These are phyloP conservation scores for Murraya koenigii DNA, from an alignment of 345 rosid species.

Conservation along the genomic window DNA sequence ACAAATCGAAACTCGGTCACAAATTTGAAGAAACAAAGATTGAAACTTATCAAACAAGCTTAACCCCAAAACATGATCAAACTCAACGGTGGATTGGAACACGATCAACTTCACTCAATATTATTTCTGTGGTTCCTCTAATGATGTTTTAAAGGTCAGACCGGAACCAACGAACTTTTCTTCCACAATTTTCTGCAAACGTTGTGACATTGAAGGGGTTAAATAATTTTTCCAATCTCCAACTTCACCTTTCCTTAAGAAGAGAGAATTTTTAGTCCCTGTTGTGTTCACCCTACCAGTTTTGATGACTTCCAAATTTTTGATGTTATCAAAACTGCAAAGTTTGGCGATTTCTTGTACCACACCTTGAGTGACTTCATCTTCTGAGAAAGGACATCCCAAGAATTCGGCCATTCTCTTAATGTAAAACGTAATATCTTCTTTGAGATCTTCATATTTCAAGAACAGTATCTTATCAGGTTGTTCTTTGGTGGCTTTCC, in stretches of 20 bases:
- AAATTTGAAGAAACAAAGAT: too few species aligned
- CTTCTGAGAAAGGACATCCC: conserved; percentile 21
- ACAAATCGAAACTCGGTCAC: too few species aligned
- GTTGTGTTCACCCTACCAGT: conserved; percentile 25
- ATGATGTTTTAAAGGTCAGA: not conserved
- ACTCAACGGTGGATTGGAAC: too few species aligned
- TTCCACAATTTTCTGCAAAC: conserved; percentile 23
- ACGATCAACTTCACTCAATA: too few species aligned
- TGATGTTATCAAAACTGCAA: conserved; percentile 30
- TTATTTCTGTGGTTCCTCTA: too few species aligned
- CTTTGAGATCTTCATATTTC: too few species aligned
- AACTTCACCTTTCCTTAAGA: conserved; percentile 40
- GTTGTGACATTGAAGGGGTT: conserved; percentile 29
- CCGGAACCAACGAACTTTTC: conserved; percentile 26
- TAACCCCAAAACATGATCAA: too few species aligned
- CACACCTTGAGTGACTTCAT: conserved; percentile 23
- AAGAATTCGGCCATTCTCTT: conserved; percentile 32
- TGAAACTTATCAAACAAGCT: too few species aligned
- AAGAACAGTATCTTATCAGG: too few species aligned
- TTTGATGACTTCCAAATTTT: conserved; percentile 19
- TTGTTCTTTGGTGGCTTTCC: too few species aligned
- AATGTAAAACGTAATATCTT: conserved; percentile 8
- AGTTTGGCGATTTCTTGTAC: conserved; percentile 24
- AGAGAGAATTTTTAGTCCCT: conserved; percentile 22
- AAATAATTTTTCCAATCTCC: conserved; percentile 26